phyloP scores from a whole-genome alignment of 192 early-diverging fungal species.

The Mortierella claussenii region DNA sequence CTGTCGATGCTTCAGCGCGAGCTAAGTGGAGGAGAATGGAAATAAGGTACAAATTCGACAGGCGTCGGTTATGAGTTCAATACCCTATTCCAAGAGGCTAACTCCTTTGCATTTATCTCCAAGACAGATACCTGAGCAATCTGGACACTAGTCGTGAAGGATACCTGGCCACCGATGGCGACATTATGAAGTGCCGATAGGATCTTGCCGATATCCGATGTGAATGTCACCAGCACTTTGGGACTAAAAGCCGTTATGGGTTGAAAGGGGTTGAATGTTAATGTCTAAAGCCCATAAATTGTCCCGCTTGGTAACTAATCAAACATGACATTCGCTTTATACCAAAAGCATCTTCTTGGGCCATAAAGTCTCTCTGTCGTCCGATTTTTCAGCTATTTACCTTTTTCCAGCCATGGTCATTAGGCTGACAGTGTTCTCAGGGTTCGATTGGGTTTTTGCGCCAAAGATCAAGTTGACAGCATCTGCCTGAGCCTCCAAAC shows the following conservation, averaged over 20 bases:
- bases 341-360: no score
- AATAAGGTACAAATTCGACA: no score
- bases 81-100: not conserved
- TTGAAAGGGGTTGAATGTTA: no score
- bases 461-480: conserved; percentile 91
- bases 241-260: no score
- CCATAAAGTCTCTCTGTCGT: no score
- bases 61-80: not conserved
- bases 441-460: conserved; percentile 90
- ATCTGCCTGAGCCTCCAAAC: conserved; percentile 94
- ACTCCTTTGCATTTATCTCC: not conserved
- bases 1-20: conserved; percentile 96
- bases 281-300: no score
- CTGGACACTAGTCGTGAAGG: conserved; percentile 89
- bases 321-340: no score
- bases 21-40: no score
- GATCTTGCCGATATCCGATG: conserved; percentile 90
- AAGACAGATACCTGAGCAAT: conserved; percentile 84
- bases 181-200: conserved; percentile 87
- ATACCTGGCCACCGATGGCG: conserved; percentile 73
- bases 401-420: conserved; percentile 95
- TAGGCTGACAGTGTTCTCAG: conserved; percentile 95
- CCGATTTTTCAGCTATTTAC: no score
- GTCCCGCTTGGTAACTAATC: no score
- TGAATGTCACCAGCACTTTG: conserved; percentile 92